Conservation (phyloP, 331 rosid species). For the Erythrophleum ivorense region DNA sequence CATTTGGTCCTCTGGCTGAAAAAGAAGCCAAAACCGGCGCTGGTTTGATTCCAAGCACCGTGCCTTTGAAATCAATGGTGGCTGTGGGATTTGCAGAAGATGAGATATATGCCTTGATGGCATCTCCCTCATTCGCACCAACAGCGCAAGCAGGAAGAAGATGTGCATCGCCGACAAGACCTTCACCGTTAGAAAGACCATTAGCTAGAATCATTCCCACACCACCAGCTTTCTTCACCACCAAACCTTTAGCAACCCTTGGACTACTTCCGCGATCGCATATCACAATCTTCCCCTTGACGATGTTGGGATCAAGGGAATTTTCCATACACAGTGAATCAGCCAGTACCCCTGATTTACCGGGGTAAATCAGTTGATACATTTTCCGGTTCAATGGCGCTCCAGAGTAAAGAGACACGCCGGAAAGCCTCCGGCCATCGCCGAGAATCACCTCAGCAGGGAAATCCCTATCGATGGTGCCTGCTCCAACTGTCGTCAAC, state of each 20-base stretch:
- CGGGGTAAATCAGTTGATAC: conserved; percentile 69
- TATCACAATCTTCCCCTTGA: conserved; percentile 66
- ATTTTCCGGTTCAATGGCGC: conserved; percentile 59
- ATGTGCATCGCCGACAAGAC: conserved; percentile 75
- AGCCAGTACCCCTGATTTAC: conserved; percentile 59
- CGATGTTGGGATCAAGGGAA: conserved; percentile 62
- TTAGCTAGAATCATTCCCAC: conserved; percentile 74
- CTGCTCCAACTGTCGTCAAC: conserved; percentile 75
- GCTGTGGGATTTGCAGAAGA: conserved; percentile 55
- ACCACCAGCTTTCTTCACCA: conserved; percentile 75
- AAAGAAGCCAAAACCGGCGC: conserved; percentile 79
- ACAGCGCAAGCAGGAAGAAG: conserved; percentile 67
- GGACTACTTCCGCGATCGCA: conserved; percentile 75
- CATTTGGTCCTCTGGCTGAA: conserved; percentile 67
- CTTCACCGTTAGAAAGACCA: conserved; percentile 71
- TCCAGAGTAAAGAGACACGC: conserved; percentile 69
- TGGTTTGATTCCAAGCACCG: conserved; percentile 69
- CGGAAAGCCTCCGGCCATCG: conserved; percentile 54
- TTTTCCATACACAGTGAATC: conserved; percentile 73
- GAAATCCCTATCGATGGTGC: conserved; percentile 74
- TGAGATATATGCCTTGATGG: conserved; percentile 56
- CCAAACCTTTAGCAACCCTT: conserved; percentile 69
- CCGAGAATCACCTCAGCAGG: conserved; percentile 65
- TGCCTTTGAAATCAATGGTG: conserved; percentile 67
- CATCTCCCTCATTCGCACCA: conserved; percentile 63